Percentiles rank a stretch among this genome's conserved stretches.
Evolutionary conservation across 495 filamentous ascomycete genomes (phyloP).

Genomic region (Parachaetomium inaequale): DNA sequence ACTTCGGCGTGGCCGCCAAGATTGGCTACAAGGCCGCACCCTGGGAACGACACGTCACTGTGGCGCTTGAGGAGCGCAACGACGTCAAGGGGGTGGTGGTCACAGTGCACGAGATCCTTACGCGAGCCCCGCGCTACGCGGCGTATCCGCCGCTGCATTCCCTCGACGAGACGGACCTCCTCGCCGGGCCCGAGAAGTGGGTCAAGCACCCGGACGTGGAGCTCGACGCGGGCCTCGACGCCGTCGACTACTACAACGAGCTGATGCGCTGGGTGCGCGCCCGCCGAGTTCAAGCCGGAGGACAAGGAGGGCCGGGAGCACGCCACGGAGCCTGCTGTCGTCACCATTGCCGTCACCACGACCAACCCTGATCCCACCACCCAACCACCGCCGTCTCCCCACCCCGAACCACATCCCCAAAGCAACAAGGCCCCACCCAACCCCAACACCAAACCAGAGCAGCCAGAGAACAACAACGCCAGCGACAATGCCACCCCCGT

Average conservation of each 20-base stretch:
- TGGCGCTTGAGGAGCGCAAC: slow-evolving; percentile 25
- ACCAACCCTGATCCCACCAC: background rate
- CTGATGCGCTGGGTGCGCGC: slow-evolving; percentile 19
- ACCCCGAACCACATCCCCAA: background rate
- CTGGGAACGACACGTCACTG: background rate
- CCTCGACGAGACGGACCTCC: slow-evolving; percentile 11
- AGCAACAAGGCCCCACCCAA: background rate
- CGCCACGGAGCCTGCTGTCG: too few species aligned
- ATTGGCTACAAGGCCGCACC: background rate
- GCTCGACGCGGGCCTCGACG: slow-evolving; percentile 22
- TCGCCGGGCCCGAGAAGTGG: slow-evolving; percentile 20
- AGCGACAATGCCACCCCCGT: too few species aligned
- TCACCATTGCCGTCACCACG: too few species aligned
- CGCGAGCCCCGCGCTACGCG: slow-evolving; percentile 25
- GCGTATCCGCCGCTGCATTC: background rate
- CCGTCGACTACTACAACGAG: slow-evolving; percentile 11
- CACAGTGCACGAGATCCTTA: slow-evolving; percentile 42
- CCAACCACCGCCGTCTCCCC: background rate
- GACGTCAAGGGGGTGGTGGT: slow-evolving; percentile 40
- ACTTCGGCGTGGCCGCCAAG: background rate
- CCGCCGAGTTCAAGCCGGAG: background rate
- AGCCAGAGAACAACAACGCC: too few species aligned
- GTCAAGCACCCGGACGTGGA: slow-evolving; percentile 26
- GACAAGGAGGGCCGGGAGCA: background rate
- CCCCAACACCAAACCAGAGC: background rate